Evolutionary conservation across 805 yeast genomes (phyloP).

Genomic region (Hanseniaspora vineae): DNA sequence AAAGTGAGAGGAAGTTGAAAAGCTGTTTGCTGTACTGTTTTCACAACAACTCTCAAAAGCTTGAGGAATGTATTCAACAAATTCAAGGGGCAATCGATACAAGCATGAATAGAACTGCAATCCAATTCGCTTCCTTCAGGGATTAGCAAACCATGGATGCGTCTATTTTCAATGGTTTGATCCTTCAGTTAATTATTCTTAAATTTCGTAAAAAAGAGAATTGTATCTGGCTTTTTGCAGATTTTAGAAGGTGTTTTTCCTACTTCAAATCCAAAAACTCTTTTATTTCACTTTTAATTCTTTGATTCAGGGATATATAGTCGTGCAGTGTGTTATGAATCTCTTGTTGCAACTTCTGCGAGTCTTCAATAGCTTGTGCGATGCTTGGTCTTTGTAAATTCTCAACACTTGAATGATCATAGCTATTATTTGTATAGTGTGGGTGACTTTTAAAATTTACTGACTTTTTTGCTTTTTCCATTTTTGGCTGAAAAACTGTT

Average conservation of each 20-base stretch:
- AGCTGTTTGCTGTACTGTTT: conserved; percentile 23
- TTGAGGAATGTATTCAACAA: conserved; percentile 16
- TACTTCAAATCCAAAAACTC: conserved; percentile 14
- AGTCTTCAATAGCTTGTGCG: conserved; percentile 5
- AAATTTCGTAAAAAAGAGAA: no score
- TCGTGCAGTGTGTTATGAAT: conserved; percentile 12
- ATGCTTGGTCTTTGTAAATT: no score
- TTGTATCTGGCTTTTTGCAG: no score
- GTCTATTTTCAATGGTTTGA: no score
- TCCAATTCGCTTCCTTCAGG: conserved; percentile 23
- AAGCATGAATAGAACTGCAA: conserved; percentile 17
- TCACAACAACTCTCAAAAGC: conserved; percentile 16
- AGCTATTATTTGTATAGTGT: no score
- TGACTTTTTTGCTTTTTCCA: no score
- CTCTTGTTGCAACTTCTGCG: conserved; percentile 15
- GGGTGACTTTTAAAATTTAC: no score
- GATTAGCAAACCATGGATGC: conserved; percentile 6
- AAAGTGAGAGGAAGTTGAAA: conserved; percentile 18
- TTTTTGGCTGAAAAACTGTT: no score
- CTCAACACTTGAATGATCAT: no score
- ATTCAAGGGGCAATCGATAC: conserved; percentile 20
- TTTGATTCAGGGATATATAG: conserved; percentile 12
- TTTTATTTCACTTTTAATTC: conserved; percentile 17
- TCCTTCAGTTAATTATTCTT: no score
- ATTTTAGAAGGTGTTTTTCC: background rate